Percentiles rank a stretch among this genome's conserved stretches.
Conservation (phyloP, 345 rosid genomes). For the Hypericum perforatum region DNA sequence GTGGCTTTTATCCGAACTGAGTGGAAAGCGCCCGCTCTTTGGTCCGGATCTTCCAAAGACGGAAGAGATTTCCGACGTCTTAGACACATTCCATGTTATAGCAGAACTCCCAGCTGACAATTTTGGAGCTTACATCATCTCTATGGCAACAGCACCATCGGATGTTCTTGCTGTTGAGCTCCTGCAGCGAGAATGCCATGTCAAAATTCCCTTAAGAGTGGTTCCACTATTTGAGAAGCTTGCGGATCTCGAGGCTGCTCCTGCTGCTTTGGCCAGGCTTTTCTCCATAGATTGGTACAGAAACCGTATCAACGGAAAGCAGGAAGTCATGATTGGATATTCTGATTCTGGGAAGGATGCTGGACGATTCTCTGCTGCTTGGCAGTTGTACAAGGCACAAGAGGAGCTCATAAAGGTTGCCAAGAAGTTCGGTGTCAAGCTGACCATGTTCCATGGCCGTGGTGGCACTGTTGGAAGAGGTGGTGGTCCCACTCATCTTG, state of each 20-base stretch:
- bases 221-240: conserved; percentile 98
- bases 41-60: conserved; percentile 31
- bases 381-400: conserved; percentile 97
- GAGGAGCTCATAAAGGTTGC: conserved; percentile 92
- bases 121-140: conserved; percentile 29
- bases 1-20: conserved; percentile 86
- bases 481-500: conserved; percentile 99
- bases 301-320: conserved; percentile 80
- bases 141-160: conserved; percentile 29
- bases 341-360: conserved; percentile 99
- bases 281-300: conserved; percentile 94
- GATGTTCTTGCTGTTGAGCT: conserved; percentile 39
- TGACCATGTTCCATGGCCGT: conserved; percentile 99
- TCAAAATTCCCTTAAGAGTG: conserved; percentile 81
- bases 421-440: conserved; percentile 73
- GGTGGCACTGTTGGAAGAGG: conserved; percentile 99
- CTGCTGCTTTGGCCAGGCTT: conserved; percentile 84
- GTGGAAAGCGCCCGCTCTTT: conserved; percentile 84
- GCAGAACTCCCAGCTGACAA: conserved; percentile 27
- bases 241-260: conserved; percentile 96
- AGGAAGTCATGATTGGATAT: conserved; percentile 99
- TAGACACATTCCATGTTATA: conserved; percentile 24
- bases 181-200: conserved; percentile 88
- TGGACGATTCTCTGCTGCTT: conserved; percentile 91
- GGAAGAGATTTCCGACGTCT: conserved; percentile 6